These are phyloP conservation scores for Trichoderma asperellum DNA, from an alignment of 2,329 filamentous ascomycete species.

Conservation along the genomic window DNA sequence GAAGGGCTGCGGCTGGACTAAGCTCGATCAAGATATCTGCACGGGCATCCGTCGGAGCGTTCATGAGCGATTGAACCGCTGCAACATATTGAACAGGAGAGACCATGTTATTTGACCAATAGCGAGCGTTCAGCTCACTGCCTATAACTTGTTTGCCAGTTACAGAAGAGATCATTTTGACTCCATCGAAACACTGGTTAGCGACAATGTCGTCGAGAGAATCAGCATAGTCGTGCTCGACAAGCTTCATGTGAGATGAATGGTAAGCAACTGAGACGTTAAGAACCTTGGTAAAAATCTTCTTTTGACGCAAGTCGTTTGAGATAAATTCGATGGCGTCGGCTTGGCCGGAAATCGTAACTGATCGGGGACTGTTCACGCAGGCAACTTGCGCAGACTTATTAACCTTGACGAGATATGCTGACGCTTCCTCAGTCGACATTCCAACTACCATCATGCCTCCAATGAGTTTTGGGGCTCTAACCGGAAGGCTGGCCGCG, in stretches of 20 bases:
- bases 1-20: constrained; percentile 45
- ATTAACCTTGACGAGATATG: constrained; percentile 35
- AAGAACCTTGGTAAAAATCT: constrained; percentile 44
- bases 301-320: constrained; percentile 39
- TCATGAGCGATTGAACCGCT: constrained; percentile 46
- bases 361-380: constrained; percentile 49
- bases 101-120: constrained; percentile 54
- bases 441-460: constrained; percentile 50
- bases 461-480: constrained; percentile 40
- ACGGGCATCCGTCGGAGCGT: constrained; percentile 33
- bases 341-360: constrained; percentile 49
- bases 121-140: constrained; percentile 40
- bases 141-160: constrained; percentile 38
- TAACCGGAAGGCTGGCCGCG: constrained; percentile 38
- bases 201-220: constrained; percentile 35
- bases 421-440: constrained; percentile 36
- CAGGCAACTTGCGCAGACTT: constrained; percentile 46
- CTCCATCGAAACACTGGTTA: constrained; percentile 26
- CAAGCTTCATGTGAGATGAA: constrained; percentile 49
- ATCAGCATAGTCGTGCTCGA: constrained; percentile 44
- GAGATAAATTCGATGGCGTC: constrained; percentile 40
- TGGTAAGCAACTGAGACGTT: constrained; percentile 50
- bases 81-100: constrained; percentile 50
- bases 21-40: constrained; percentile 49
- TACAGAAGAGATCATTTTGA: constrained; percentile 50